A percentile compares a stretch with the other conserved stretches of the same genome.
Evolutionary conservation across 768 basidiomycete genomes (phyloP).

Genomic region (Mycena latifolia): DNA sequence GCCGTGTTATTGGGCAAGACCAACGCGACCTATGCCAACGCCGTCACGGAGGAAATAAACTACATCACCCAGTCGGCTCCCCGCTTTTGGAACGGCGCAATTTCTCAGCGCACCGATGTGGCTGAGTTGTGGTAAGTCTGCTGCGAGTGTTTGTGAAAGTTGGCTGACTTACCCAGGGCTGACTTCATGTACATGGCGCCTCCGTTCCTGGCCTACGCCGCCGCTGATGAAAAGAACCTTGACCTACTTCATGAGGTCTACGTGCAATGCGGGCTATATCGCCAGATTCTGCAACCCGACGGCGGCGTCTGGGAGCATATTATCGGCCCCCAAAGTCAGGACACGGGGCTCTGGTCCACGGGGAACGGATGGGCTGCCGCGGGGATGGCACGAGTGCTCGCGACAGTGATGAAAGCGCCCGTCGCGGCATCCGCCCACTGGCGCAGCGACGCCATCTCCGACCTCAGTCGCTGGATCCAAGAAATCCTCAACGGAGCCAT

Average conservation of each 20-base stretch:
- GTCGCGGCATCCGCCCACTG: conserved; percentile 41
- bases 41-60: conserved; percentile 47
- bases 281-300: conserved; percentile 43
- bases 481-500: conserved; percentile 61
- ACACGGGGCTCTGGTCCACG: conserved; percentile 39
- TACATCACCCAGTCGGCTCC: conserved; percentile 52
- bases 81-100: conserved; percentile 57
- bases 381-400: conserved; percentile 48
- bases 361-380: conserved; percentile 41
- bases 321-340: conserved; percentile 36
- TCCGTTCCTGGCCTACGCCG: conserved; percentile 59
- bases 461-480: conserved; percentile 53
- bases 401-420: conserved; percentile 59
- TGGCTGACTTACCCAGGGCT: conserved; percentile 40
- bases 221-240: conserved; percentile 47
- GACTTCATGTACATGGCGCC: conserved; percentile 58
- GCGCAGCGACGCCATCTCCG: conserved; percentile 41
- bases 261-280: conserved; percentile 55
- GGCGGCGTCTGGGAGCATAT: conserved; percentile 54
- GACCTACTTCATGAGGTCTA: conserved; percentile 55
- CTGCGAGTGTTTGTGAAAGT: not conserved
- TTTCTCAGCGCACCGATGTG: conserved; percentile 55
- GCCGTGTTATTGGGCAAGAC: conserved; percentile 58
- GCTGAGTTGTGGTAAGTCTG: conserved; percentile 57
- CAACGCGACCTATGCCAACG: conserved; percentile 45